Conservation (phyloP, 2,329 filamentous ascomycete species). For the Alternaria novae-zelandiae region DNA sequence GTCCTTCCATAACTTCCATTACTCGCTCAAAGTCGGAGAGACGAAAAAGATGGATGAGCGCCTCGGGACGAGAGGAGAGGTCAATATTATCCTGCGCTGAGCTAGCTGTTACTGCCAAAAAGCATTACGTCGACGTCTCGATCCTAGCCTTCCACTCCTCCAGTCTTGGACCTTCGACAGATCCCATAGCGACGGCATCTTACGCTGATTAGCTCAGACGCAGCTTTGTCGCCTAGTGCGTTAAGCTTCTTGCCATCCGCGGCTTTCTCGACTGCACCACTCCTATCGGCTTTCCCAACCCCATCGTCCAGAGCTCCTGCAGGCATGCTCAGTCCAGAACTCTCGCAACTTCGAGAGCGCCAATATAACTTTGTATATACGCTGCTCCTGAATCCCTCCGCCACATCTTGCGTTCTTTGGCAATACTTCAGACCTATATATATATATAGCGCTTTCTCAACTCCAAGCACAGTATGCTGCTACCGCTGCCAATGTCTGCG, state of each 20-base stretch:
- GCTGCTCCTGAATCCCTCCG: fast-evolving
- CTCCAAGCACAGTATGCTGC: neutral
- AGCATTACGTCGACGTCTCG: too few relatives aligned
- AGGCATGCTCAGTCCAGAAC: neutral
- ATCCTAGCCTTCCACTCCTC: neutral
- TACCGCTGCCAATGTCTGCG: neutral
- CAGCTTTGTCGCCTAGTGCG: neutral
- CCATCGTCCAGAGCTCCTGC: neutral
- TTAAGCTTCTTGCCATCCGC: neutral
- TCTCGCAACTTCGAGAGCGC: neutral
- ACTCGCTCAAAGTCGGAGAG: too few relatives aligned
- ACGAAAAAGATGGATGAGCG: too few relatives aligned
- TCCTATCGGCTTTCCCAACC: neutral
- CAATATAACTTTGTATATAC: neutral
- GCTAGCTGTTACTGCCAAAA: too few relatives aligned
- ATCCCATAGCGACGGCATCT: neutral
- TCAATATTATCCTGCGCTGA: too few relatives aligned
- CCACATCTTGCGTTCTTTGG: fast-evolving
- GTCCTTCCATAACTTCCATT: too few relatives aligned
- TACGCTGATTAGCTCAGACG: neutral
- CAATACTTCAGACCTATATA: neutral
- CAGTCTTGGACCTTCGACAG: neutral
- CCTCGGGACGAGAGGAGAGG: too few relatives aligned
- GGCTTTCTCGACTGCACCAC: neutral
- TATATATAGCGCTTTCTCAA: neutral